These are phyloP conservation scores for Candida morakotiae DNA, from an alignment of 805 yeast species.

Conservation along the genomic window DNA sequence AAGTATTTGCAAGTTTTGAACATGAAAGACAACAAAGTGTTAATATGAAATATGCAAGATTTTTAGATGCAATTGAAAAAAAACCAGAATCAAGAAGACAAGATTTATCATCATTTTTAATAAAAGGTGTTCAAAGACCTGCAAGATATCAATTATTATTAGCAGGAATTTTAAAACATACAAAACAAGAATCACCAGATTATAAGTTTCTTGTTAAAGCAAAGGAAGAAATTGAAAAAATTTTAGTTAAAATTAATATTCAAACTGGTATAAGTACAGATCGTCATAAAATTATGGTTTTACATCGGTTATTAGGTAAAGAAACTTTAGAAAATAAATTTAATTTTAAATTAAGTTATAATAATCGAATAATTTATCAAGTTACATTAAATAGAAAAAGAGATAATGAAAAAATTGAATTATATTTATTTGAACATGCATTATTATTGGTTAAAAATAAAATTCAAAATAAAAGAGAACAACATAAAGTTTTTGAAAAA, in stretches of 20 bases:
- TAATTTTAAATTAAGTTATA: constrained; percentile 80
- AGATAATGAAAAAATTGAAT: constrained; percentile 77
- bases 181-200: constrained; percentile 74
- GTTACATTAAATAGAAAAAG: constrained; percentile 67
- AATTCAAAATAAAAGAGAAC: constrained; percentile 84
- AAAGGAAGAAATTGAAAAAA: constrained; percentile 66
- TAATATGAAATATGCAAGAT: constrained; percentile 87
- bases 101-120: constrained; percentile 87
- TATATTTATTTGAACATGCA: constrained; percentile 85
- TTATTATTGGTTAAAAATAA: constrained; percentile 81
- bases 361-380: constrained; percentile 75
- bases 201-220: constrained; percentile 66
- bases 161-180: constrained; percentile 76
- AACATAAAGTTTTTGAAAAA: constrained; percentile 83
- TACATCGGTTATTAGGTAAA: constrained; percentile 51
- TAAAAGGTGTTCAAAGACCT: constrained; percentile 94
- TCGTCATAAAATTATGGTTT: constrained; percentile 80
- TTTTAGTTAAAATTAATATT: constrained; percentile 72
- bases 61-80: constrained; percentile 86
- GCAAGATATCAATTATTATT: constrained; percentile 88
- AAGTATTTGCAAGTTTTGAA: constrained; percentile 91
- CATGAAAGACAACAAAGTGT: constrained; percentile 90
- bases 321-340: constrained; percentile 83
- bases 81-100: constrained; percentile 82
- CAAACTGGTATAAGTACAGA: constrained; percentile 95